These are phyloP conservation scores for Corinectria fuckeliana DNA, from an alignment of 2,329 filamentous ascomycete genomes.

Conservation along the genomic window DNA sequence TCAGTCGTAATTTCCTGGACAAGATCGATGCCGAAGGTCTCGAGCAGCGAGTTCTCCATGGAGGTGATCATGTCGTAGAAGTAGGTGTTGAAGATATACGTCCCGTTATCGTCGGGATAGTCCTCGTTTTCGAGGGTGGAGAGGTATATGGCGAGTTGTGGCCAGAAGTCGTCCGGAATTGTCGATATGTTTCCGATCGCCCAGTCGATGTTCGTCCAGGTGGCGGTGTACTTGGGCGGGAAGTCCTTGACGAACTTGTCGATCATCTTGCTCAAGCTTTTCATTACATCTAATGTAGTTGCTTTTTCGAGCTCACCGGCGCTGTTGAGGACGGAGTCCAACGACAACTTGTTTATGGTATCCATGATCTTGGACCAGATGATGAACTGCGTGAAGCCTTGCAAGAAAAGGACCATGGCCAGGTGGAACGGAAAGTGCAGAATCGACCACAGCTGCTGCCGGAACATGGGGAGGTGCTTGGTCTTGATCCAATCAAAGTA, in stretches of 20 bases:
- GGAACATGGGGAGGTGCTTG: conserved; percentile 61
- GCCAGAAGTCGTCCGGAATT: conserved; percentile 40
- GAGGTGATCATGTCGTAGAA: conserved; percentile 23
- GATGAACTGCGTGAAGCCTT: conserved; percentile 65
- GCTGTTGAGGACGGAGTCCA: conserved; percentile 20
- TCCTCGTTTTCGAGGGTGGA: conserved; percentile 17
- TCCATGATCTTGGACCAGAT: conserved; percentile 52
- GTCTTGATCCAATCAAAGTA: conserved; percentile 71
- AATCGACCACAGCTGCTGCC: conserved; percentile 64
- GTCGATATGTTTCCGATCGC: conserved; percentile 39
- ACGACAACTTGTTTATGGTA: conserved; percentile 30
- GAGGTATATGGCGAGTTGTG: conserved; percentile 14
- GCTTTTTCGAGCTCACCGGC: conserved; percentile 16
- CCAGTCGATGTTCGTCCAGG: conserved; percentile 24
- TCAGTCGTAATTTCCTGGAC: conserved; percentile 29
- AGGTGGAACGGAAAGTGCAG: conserved; percentile 70
- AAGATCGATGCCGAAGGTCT: conserved; percentile 42
- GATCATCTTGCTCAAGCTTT: conserved; percentile 24
- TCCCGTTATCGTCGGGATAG: conserved; percentile 4
- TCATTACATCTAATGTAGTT: conserved; percentile 28
- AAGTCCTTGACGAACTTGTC: conserved; percentile 37
- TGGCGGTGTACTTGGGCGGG: conserved; percentile 34
- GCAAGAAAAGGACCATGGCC: conserved; percentile 67
- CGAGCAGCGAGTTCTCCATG: conserved; percentile 41
- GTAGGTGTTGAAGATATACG: conserved; percentile 8